phyloP scores from a whole-genome alignment of 148 eudicot species.

The Rhododendron molle region DNA sequence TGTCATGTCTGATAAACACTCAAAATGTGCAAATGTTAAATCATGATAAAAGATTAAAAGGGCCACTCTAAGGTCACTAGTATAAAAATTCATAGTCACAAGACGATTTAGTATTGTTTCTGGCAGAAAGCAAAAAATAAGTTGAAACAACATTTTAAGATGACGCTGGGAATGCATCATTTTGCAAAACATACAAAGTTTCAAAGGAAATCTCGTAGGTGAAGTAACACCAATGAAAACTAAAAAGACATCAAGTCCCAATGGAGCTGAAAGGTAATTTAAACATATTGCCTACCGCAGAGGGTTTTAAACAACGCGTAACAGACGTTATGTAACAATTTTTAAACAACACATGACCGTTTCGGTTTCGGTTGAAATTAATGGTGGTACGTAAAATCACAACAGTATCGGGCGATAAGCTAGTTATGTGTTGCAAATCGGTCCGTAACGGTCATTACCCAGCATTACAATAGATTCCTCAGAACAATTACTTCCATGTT shows the following conservation, averaged over 20 bases:
- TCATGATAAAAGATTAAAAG: not conserved
- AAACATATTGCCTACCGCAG: not conserved
- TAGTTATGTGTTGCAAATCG: too few relatives aligned
- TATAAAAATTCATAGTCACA: not conserved
- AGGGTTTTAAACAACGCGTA: not conserved
- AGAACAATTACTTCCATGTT: too few relatives aligned
- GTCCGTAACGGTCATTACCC: too few relatives aligned
- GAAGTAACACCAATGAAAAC: not conserved
- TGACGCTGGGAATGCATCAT: not conserved
- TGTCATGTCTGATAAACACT: not conserved
- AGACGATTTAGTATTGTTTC: not conserved
- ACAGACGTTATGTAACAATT: not conserved
- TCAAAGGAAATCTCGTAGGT: not conserved
- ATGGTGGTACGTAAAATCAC: not conserved
- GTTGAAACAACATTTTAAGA: not conserved
- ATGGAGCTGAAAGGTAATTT: not conserved
- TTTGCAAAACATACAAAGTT: not conserved
- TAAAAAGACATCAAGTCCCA: not conserved
- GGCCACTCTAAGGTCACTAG: not conserved
- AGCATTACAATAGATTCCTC: too few relatives aligned
- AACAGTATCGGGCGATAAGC: too few relatives aligned
- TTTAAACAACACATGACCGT: not conserved
- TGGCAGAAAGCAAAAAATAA: not conserved
- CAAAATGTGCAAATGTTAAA: not conserved
- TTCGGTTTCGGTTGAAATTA: too few relatives aligned